Conservation (phyloP, 495 filamentous ascomycete genomes). For the Astrothelium subdiscretum region DNA sequence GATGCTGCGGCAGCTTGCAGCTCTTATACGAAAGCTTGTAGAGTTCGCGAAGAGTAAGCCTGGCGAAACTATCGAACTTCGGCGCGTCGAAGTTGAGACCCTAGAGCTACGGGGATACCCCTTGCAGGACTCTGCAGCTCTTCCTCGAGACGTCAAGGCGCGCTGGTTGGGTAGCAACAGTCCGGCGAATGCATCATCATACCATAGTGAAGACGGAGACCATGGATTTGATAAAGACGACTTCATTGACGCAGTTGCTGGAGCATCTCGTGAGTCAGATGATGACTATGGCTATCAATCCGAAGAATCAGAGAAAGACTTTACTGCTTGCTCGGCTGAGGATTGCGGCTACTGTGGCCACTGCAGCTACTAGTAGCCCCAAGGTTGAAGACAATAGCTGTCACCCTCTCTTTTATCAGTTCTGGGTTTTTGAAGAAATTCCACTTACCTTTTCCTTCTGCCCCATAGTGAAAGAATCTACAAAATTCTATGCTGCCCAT, state of each 20-base stretch:
- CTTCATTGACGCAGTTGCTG: not conserved
- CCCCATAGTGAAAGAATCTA: no score
- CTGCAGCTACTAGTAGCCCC: slow-evolving; percentile 19
- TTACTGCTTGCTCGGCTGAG: slow-evolving; percentile 29
- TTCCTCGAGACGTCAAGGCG: slow-evolving; percentile 12
- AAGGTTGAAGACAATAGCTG: not conserved
- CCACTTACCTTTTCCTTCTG: not conserved
- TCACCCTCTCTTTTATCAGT: not conserved
- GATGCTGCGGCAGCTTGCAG: slow-evolving; percentile 29
- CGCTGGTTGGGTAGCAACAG: not conserved
- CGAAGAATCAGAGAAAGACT: slow-evolving; percentile 28
- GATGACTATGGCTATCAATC: slow-evolving; percentile 2
- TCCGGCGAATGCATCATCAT: no score
- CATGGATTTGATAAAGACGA: not conserved
- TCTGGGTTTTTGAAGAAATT: not conserved
- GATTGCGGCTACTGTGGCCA: slow-evolving; percentile 35
- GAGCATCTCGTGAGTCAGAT: not conserved
- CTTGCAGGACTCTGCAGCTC: slow-evolving; percentile 18
- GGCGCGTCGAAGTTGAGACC: slow-evolving; percentile 20
- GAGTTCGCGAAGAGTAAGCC: slow-evolving; percentile 25
- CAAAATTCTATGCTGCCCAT: no score
- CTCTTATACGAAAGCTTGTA: slow-evolving; percentile 37
- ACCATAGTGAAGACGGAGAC: not conserved
- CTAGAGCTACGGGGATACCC: slow-evolving; percentile 37
- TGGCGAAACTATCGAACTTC: slow-evolving; percentile 35